A percentile compares a stretch with the other conserved stretches of the same genome.
These are phyloP conservation scores for Dothistroma septosporum DNA, from an alignment of 2,329 filamentous ascomycete genomes.

Conservation along the genomic window DNA sequence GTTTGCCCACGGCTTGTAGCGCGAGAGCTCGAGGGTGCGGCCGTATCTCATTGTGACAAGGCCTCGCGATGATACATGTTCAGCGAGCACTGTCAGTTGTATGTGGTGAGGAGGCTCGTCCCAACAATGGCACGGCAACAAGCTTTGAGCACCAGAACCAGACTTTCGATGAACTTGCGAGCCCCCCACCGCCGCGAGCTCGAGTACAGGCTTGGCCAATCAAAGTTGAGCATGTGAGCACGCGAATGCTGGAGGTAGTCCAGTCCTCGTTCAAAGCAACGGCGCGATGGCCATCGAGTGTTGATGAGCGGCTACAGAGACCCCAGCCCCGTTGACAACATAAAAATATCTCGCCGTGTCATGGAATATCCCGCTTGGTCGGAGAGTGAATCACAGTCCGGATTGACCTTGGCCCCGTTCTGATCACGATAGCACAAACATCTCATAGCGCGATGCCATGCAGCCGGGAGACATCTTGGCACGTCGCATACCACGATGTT, in stretches of 20 bases:
- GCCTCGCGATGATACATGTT: not conserved
- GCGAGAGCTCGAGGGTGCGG: constrained; percentile 72
- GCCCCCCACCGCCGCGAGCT: not conserved
- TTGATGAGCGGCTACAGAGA: too few species aligned
- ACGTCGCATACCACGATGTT: too few species aligned
- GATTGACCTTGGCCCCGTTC: too few species aligned
- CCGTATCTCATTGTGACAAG: constrained; percentile 75
- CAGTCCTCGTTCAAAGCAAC: too few species aligned
- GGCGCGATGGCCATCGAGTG: too few species aligned
- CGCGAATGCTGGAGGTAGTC: not conserved
- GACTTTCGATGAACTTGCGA: not conserved
- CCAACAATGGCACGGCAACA: not conserved
- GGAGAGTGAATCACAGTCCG: too few species aligned
- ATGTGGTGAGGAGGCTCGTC: not conserved
- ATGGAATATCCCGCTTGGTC: too few species aligned
- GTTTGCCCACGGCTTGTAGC: constrained; percentile 84
- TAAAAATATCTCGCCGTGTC: too few species aligned
- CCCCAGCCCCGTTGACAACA: too few species aligned
- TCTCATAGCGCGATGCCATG: too few species aligned
- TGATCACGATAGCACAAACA: too few species aligned
- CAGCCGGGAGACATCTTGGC: too few species aligned
- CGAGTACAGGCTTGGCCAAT: not conserved
- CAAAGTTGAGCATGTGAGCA: not conserved
- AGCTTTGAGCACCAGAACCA: not conserved
- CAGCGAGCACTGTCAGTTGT: not conserved